A percentile compares a stretch with the other conserved stretches of the same genome.
Evolutionary conservation across 768 basidiomycete genomes (phyloP).

Genomic region (Phlebiopsis flavidoalba): DNA sequence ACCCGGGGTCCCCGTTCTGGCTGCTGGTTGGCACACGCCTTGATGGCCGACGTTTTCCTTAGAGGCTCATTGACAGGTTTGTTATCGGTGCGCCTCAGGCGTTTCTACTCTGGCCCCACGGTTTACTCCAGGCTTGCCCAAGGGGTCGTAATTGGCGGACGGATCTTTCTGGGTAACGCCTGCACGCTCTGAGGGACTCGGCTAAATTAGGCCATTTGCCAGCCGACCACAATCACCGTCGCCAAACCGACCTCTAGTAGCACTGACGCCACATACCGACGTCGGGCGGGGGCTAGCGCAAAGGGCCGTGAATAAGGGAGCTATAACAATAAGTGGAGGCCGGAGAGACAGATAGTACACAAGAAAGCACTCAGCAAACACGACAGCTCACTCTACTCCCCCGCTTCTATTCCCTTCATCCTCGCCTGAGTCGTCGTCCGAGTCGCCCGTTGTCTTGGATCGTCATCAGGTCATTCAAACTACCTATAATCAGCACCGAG

Average conservation of each 20-base stretch:
- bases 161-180: no score
- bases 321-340: background rate
- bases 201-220: background rate
- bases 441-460: slow-evolving; percentile 33
- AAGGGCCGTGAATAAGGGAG: background rate
- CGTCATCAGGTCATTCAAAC: slow-evolving; percentile 72
- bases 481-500: slow-evolving; percentile 22
- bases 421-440: slow-evolving; percentile 13
- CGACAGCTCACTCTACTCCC: background rate
- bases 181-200: background rate
- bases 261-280: background rate
- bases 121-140: background rate
- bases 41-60: background rate
- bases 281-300: background rate
- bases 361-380: background rate
- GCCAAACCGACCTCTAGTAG: background rate
- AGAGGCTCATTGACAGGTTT: background rate
- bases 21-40: background rate
- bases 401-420: slow-evolving; percentile 7
- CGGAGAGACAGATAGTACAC: background rate
- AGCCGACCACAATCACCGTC: background rate
- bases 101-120: background rate
- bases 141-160: background rate
- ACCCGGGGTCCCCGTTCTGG: background rate
- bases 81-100: background rate